Base-by-base conservation (phyloP, 177 flowering plant species). In the Tripterygium wilfordii region DNA sequence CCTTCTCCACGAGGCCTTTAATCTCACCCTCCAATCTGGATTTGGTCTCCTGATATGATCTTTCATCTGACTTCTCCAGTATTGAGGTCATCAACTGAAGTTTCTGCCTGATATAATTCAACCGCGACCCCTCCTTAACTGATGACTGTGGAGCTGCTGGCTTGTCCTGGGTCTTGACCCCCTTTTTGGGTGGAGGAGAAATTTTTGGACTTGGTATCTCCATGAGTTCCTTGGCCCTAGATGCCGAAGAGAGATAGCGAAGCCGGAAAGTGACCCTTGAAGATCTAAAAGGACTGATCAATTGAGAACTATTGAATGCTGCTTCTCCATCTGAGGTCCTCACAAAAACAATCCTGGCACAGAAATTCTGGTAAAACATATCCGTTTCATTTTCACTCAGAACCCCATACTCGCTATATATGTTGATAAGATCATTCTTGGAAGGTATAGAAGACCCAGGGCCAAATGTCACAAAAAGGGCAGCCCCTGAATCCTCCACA, bases 361-460 rank as follows among this genome's bases (percentile, higher is more conserved):
- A 36, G 39, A 26, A 45, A 21, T 63, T 52, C 10, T 58, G 49
- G 18, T 44, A 17, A 15, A 49, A 27, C 50, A 74, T 48, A 0
- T 64, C 54, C 13, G 85, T 77, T 31, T 67, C 61, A 10, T 14
- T 23, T 39, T 61, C 56, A 24, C 63, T 55, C 46, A 79, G 35
- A 13, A 53, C 31, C 29, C 85, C 85, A 51, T 54, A 79, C 36
- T 63, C 66, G 2, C 60, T 36, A 46, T 54, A 77, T 28, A 61
- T 46, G 27, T 17, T 33, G 38, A 77, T 45, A 10, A 79, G 69
- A 27, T 74, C 75, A 10, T 69, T 56, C 55, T 72, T 72, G 10
- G 82, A 37, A 12, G 85, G 78, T 59, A 72, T 19, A 22, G 62
- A 28, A 19, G 68, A 44, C 10, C 57, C 73, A 9, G 77, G 56